These are phyloP conservation scores for Glonium stellatum DNA, from an alignment of 495 filamentous ascomycete species.

Conservation along the genomic window DNA sequence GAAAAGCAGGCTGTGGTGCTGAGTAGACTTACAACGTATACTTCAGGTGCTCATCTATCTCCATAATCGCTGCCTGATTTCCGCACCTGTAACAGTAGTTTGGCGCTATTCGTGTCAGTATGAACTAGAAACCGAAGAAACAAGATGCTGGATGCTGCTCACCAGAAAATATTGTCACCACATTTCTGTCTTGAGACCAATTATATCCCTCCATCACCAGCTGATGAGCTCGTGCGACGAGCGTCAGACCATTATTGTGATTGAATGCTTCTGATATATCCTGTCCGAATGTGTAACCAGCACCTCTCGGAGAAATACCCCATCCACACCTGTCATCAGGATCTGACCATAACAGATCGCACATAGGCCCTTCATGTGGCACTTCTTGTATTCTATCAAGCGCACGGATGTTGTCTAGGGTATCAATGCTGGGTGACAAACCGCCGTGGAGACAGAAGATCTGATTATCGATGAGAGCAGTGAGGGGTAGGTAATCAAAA, in stretches of 20 bases:
- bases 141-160: slow-evolving; percentile 30
- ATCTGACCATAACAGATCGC: slow-evolving; percentile 95
- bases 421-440: slow-evolving; percentile 92
- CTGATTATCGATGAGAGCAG: slow-evolving; percentile 97
- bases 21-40: slow-evolving; percentile 88
- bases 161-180: slow-evolving; percentile 99
- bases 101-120: slow-evolving; percentile 54
- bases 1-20: not conserved
- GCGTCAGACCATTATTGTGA: slow-evolving; percentile 96
- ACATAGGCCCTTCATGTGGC: slow-evolving; percentile 98
- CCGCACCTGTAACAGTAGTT: slow-evolving; percentile 98
- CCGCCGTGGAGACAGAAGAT: slow-evolving; percentile 99
- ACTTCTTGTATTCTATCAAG: slow-evolving; percentile 97
- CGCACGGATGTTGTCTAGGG: slow-evolving; percentile 93
- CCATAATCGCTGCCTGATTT: slow-evolving; percentile 99
- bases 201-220: slow-evolving; percentile 98
- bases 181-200: slow-evolving; percentile 94
- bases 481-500: slow-evolving; percentile 97
- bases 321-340: slow-evolving; percentile 97
- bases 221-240: slow-evolving; percentile 91
- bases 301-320: slow-evolving; percentile 95
- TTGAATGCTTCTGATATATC: slow-evolving; percentile 99
- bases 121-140: not conserved
- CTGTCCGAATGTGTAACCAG: slow-evolving; percentile 97
- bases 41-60: slow-evolving; percentile 98